Evolutionary conservation across 2,329 filamentous ascomycete genomes (phyloP).

Genomic region (Metarhizium anisopliae): DNA sequence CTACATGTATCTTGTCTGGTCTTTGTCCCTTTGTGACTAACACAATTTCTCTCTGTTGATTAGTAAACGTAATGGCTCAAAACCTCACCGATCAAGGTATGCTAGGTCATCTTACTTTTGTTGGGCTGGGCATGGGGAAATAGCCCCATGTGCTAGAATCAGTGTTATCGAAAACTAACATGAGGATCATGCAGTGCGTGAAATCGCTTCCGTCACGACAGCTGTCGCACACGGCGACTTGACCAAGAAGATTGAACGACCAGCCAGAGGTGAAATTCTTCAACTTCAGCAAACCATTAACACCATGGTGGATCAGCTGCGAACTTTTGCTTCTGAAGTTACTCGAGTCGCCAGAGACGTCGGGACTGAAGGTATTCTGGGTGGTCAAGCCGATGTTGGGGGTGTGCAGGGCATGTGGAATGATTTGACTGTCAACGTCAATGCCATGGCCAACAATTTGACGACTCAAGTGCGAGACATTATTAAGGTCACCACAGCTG

Average conservation of each 20-base stretch:
- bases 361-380: constrained; percentile 74
- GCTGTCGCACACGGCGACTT: constrained; percentile 76
- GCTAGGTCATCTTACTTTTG: neutral
- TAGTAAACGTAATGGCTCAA: constrained; percentile 76
- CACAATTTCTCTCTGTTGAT: constrained; percentile 10
- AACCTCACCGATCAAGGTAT: constrained; percentile 68
- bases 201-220: constrained; percentile 77
- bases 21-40: constrained; percentile 1
- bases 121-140: neutral
- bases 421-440: constrained; percentile 76
- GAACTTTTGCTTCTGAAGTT: constrained; percentile 77
- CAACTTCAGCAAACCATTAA: constrained; percentile 82
- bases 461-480: constrained; percentile 92
- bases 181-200: constrained; percentile 47
- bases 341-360: constrained; percentile 77
- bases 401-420: constrained; percentile 86
- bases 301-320: constrained; percentile 79
- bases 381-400: constrained; percentile 74
- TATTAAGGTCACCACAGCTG: constrained; percentile 67
- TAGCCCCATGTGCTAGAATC: neutral
- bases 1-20: neutral
- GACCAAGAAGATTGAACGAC: constrained; percentile 76
- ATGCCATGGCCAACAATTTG: constrained; percentile 80
- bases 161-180: constrained; percentile 7
- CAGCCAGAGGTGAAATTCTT: constrained; percentile 72